Percentiles rank a stretch among this genome's conserved stretches.
Evolutionary conservation across 1,284 basidiomycete species (phyloP).

Genomic region (Psilocybe mexicana): DNA sequence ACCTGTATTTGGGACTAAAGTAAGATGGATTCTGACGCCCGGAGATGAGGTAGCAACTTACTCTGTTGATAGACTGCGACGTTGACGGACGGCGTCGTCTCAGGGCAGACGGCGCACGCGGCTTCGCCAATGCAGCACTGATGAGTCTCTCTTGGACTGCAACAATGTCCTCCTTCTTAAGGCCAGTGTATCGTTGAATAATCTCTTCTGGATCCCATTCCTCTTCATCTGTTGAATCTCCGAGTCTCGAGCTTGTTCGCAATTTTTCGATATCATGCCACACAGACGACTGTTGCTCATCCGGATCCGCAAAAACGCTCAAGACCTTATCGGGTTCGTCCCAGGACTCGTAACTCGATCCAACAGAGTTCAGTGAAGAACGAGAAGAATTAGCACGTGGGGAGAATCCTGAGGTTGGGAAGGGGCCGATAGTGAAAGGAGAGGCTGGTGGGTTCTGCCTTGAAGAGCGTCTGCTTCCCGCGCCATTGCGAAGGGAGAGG

Average conservation of each 20-base stretch:
- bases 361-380: conserved; percentile 73
- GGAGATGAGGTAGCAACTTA: conserved; percentile 34
- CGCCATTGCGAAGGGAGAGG: conserved; percentile 28
- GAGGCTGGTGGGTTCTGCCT: conserved; percentile 52
- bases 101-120: conserved; percentile 58
- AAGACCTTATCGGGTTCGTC: conserved; percentile 59
- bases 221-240: conserved; percentile 47
- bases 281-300: conserved; percentile 19
- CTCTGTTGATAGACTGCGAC: conserved; percentile 75
- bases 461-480: conserved; percentile 48
- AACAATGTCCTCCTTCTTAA: conserved; percentile 67
- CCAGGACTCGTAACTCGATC: conserved; percentile 83
- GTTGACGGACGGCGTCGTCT: conserved; percentile 73
- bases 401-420: conserved; percentile 61
- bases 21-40: conserved; percentile 5
- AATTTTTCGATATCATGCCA: conserved; percentile 32
- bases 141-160: conserved; percentile 75
- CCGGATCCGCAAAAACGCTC: conserved; percentile 48
- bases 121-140: conserved; percentile 55
- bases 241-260: conserved; percentile 47
- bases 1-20: conserved; percentile 39
- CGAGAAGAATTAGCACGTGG: conserved; percentile 72
- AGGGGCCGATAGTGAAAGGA: conserved; percentile 51
- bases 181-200: conserved; percentile 60
- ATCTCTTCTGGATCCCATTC: conserved; percentile 66